Evolutionary conservation across 164 flowering plant genomes (phyloP), one percentile per base, ranked within the genome.

Genomic region (Paratinospora sagittata): DNA sequence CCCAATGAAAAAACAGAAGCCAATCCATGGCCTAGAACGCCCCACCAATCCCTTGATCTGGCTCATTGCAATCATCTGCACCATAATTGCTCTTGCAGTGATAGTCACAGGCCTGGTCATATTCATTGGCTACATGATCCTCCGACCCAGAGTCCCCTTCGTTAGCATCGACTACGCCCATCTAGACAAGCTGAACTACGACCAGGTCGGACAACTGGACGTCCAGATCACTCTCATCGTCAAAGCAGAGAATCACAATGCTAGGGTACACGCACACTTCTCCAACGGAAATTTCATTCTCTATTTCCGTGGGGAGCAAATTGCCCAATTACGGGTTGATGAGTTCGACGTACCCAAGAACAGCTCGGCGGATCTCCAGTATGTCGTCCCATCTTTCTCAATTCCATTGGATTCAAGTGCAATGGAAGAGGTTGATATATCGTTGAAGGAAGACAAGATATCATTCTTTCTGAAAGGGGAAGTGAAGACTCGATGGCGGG

Each of bases 241-340:
- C 39, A 74, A 74, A 6, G 92, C 92, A 0, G 77, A 85, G 77
- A 91, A 93, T 37, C 88, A 85, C 70, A 91, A 93, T 68, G 49
- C 27, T 16, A 85, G 72, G 66, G 93, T 92, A 0, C 90, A 83
- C 24, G 90, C 97, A 0, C 83, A 75, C 33, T 93, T 90, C 73
- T 88, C 87, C 0, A 80, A 85, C 13, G 55, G 77, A 1, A 41
- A 27, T 16, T 78, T 86, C 60, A 5, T 19, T 0, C 78, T 93
- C 61, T 65, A 71, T 27, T 84, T 87, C 72, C 70, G 77, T 2
- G 86, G 86, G 4, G 0, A 78, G n/a, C 37, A 66, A 7, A 76
- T 91, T 8, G 97, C 91, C 0, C 13, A 61, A 24, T 74, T 93
- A 69, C 74, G 58, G 7, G 81, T 81, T 0, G 71, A 43, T 0